Evolutionary conservation across 257 asterid genomes (phyloP).

Genomic region (Misopates orontium): DNA sequence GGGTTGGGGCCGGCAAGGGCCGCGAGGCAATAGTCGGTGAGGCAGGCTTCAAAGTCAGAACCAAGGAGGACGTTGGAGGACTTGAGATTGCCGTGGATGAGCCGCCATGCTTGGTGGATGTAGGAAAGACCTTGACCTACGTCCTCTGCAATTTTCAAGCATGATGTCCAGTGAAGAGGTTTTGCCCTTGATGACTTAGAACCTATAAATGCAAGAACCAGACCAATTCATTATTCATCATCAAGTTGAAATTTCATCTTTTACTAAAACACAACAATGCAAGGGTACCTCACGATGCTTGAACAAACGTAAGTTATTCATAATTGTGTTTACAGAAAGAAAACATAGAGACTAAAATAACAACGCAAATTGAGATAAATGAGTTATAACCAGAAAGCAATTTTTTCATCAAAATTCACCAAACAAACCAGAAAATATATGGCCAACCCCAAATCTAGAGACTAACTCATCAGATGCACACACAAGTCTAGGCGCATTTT

Average conservation of each 20-base stretch:
- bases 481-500: neutral
- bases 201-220: conserved; percentile 30
- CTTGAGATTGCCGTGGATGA: conserved; percentile 84
- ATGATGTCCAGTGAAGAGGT: conserved; percentile 84
- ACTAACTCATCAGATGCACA: neutral
- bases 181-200: conserved; percentile 72
- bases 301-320: neutral
- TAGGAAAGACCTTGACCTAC: conserved; percentile 78
- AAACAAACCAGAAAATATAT: neutral
- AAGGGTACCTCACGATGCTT: too few species aligned
- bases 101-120: conserved; percentile 98
- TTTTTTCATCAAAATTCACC: neutral
- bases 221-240: neutral
- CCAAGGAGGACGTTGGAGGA: conserved; percentile 82
- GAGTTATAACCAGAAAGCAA: neutral
- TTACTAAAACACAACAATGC: too few species aligned
- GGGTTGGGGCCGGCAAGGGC: conserved; percentile 31
- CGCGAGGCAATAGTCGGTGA: conserved; percentile 69
- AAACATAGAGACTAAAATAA: too few species aligned
- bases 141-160: conserved; percentile 80
- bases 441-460: neutral
- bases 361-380: neutral
- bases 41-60: conserved; percentile 75
- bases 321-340: neutral
- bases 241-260: neutral